Conservation (phyloP, 495 filamentous ascomycete species). For the Articulospora tetracladia region DNA sequence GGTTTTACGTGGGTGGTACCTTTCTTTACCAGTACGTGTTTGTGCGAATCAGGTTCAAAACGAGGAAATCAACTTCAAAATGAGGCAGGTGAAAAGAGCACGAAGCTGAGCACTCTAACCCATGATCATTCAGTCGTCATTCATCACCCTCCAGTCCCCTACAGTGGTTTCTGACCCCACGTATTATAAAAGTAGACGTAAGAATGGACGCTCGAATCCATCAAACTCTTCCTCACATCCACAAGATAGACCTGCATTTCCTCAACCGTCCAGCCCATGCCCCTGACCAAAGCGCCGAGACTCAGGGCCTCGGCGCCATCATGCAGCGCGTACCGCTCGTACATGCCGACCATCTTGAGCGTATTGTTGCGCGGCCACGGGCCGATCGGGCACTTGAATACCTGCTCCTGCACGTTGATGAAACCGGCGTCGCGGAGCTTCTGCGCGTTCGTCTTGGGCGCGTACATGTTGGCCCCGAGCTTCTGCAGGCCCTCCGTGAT, state of each 20-base stretch:
- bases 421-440: conserved; percentile 57
- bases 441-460: conserved; percentile 36
- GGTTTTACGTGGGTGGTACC: no score
- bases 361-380: conserved; percentile 51
- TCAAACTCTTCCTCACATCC: conserved; percentile 22
- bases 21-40: no score
- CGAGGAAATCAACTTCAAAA: no score
- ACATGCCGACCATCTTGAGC: conserved; percentile 46
- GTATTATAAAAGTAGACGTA: conserved; percentile 22
- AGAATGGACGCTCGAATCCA: conserved; percentile 19
- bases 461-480: conserved; percentile 38
- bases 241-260: conserved; percentile 25
- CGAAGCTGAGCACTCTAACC: no score
- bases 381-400: conserved; percentile 45
- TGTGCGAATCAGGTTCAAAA: no score
- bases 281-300: conserved; percentile 27
- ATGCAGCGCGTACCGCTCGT: conserved; percentile 32
- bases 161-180: conserved; percentile 10
- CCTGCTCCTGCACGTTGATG: conserved; percentile 43
- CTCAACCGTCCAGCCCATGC: conserved; percentile 12
- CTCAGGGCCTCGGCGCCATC: conserved; percentile 40
- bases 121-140: neutral
- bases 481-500: conserved; percentile 25
- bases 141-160: neutral
- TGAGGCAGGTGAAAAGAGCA: no score